Evolutionary conservation across 306 rosid species (phyloP), one percentile per base, ranked within the genome.

Genomic region (Biancaea sappan): DNA sequence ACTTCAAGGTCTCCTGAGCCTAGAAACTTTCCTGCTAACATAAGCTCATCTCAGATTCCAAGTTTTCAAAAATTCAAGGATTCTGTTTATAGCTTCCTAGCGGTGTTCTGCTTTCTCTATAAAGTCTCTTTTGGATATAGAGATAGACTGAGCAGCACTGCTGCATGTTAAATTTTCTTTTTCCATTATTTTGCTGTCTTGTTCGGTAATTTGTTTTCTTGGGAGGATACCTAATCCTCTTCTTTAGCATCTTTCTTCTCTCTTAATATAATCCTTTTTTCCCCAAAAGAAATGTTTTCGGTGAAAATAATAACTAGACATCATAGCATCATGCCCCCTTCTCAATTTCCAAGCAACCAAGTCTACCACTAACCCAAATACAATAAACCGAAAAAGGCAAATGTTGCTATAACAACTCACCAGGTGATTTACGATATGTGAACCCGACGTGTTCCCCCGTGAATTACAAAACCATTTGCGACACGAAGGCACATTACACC

Each of bases 391-490:
- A 18, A 9, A 75, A 19, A 2, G 1, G 4, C 16, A 44, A 63
- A 21, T n/a, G 62, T 46, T 8, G 50, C 6, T 29, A 18, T 15
- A 52, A 46, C 3, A 41, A 87, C 94, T 79, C 72, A 95, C 99
- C 90, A 95, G 91, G 72, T 95, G 99, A 86, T 95, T 95, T 41
- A 95, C 99, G 21, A 95, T 92, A 74, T 95, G 99, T 65, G 98
- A 95, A 59, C 99, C 99, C 2, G 98, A 95, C 43, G 99, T 95
- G 78, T 95, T 95, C 65, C 99, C 99, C 32, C 98, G 81, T 0
- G 99, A 95, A 84, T 95, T 95, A 65, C 99, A 95, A 74, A 95
- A 95, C 99, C 99, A 95, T 73, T 95, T 95, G 4, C 99, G 91
- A 78, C 99, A 95, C 0, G 98, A 92, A 0, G 99, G 99, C 21